These are phyloP conservation scores for Phialophora macrospora DNA, from an alignment of 2,329 filamentous ascomycete species.

Conservation along the genomic window DNA sequence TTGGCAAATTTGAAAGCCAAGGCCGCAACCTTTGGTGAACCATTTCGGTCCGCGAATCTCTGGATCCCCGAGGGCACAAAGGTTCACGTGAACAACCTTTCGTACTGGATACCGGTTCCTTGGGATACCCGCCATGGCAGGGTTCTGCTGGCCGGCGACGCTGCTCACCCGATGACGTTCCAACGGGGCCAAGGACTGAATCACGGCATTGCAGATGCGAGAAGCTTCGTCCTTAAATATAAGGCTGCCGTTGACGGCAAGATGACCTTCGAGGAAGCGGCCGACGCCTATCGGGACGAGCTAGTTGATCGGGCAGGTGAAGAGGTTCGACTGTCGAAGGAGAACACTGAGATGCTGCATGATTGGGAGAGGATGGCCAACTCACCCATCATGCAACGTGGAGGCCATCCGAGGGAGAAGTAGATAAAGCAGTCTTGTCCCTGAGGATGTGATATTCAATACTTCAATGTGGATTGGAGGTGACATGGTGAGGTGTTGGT, in stretches of 20 bases:
- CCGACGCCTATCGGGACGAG: conserved; percentile 44
- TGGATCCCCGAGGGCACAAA: conserved; percentile 40
- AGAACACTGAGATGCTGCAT: conserved; percentile 55
- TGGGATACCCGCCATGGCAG: conserved; percentile 43
- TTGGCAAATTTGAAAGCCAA: conserved; percentile 38
- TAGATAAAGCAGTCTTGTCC: not conserved
- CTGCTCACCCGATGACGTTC: conserved; percentile 43
- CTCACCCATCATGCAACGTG: conserved; percentile 29
- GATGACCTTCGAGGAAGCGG: conserved; percentile 34
- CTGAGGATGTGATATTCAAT: not conserved
- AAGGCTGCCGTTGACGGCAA: conserved; percentile 25
- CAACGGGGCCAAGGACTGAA: conserved; percentile 41
- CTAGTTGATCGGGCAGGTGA: conserved; percentile 50
- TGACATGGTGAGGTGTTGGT: not conserved
- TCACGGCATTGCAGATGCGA: conserved; percentile 42
- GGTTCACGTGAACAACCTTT: conserved; percentile 37
- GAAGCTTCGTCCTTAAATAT: conserved; percentile 46
- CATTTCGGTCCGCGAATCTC: conserved; percentile 38
- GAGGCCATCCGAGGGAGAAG: conserved; percentile 25
- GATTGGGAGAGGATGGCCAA: conserved; percentile 44
- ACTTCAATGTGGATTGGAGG: not conserved
- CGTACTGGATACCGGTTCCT: conserved; percentile 38
- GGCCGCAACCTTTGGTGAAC: conserved; percentile 38
- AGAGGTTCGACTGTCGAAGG: conserved; percentile 52
- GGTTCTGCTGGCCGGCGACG: conserved; percentile 43